phyloP scores from a whole-genome alignment of 2,329 filamentous ascomycete genomes.

The Cladophialophora carrionii region DNA sequence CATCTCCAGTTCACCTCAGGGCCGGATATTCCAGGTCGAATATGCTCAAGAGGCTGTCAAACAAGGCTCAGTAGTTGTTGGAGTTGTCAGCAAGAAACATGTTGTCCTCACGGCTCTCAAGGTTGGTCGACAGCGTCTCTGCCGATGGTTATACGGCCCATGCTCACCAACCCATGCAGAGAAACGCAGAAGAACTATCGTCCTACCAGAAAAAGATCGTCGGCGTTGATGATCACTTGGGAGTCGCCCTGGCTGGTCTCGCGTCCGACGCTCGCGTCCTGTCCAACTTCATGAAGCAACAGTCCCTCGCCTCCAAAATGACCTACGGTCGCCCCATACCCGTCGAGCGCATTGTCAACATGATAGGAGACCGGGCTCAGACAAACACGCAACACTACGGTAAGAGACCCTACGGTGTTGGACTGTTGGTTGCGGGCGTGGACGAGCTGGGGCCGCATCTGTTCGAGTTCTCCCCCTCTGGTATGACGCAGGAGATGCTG shows the following conservation, averaged over 20 bases:
- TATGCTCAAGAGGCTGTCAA: slow-evolving; percentile 99
- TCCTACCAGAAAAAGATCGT: slow-evolving; percentile 99
- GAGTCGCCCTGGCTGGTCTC: slow-evolving; percentile 92
- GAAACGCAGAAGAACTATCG: slow-evolving; percentile 98
- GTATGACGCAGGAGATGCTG: slow-evolving; percentile 95
- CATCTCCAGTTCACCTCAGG: slow-evolving; percentile 82
- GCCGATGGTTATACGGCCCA: slow-evolving; percentile 19
- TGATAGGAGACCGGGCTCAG: slow-evolving; percentile 96
- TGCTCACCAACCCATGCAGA: slow-evolving; percentile 56
- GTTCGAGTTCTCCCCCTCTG: slow-evolving; percentile 96
- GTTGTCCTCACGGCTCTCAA: slow-evolving; percentile 94
- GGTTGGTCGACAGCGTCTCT: slow-evolving; percentile 57
- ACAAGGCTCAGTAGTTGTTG: slow-evolving; percentile 97
- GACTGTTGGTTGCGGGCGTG: slow-evolving; percentile 87
- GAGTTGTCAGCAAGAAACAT: slow-evolving; percentile 96
- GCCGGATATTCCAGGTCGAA: slow-evolving; percentile 99
- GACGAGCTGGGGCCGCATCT: slow-evolving; percentile 93
- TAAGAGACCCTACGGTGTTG: slow-evolving; percentile 93
- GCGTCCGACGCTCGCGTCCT: slow-evolving; percentile 97
- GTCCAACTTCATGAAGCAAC: slow-evolving; percentile 99
- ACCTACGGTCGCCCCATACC: slow-evolving; percentile 95
- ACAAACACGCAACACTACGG: slow-evolving; percentile 98
- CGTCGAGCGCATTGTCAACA: slow-evolving; percentile 81
- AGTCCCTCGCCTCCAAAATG: slow-evolving; percentile 91
- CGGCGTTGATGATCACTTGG: slow-evolving; percentile 91